A percentile compares a stretch with the other conserved stretches of the same genome.
Evolutionary conservation across 2,329 filamentous ascomycete genomes (phyloP).

Genomic region (Beauveria scarabaeidicola): DNA sequence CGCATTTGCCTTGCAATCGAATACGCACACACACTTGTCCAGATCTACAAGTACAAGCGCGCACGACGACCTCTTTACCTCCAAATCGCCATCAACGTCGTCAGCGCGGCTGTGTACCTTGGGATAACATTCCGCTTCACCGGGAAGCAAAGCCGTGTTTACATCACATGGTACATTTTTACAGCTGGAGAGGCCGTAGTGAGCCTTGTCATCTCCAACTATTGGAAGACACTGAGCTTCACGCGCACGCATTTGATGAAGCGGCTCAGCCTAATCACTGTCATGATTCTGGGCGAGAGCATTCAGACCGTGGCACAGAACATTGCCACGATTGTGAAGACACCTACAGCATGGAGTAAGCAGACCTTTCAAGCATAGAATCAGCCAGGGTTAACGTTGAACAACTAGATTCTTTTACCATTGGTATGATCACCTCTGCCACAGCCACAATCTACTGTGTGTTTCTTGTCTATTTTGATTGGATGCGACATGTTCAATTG

Average conservation of each 20-base stretch:
- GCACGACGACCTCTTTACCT: conserved; percentile 27
- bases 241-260: conserved; percentile 55
- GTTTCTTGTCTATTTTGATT: conserved; percentile 47
- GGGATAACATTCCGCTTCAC: conserved; percentile 33
- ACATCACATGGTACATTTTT: conserved; percentile 43
- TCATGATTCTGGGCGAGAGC: conserved; percentile 60
- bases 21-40: conserved; percentile 39
- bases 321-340: conserved; percentile 42
- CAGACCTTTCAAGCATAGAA: not conserved
- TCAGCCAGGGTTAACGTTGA: not conserved
- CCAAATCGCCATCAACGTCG: conserved; percentile 28
- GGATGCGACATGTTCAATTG: conserved; percentile 55
- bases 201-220: conserved; percentile 44
- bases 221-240: conserved; percentile 50
- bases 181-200: conserved; percentile 43
- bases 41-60: conserved; percentile 32
- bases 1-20: conserved; percentile 45
- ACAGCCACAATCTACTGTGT: conserved; percentile 35
- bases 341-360: conserved; percentile 32
- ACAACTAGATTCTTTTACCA: conserved; percentile 25
- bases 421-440: conserved; percentile 32
- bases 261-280: conserved; percentile 53
- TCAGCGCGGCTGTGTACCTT: conserved; percentile 30
- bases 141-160: conserved; percentile 26
- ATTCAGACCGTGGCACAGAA: conserved; percentile 48